Evolutionary conservation across 345 rosid species (phyloP), one percentile per base, ranked within the genome.

Genomic region (Eucalyptus pauciflora): DNA sequence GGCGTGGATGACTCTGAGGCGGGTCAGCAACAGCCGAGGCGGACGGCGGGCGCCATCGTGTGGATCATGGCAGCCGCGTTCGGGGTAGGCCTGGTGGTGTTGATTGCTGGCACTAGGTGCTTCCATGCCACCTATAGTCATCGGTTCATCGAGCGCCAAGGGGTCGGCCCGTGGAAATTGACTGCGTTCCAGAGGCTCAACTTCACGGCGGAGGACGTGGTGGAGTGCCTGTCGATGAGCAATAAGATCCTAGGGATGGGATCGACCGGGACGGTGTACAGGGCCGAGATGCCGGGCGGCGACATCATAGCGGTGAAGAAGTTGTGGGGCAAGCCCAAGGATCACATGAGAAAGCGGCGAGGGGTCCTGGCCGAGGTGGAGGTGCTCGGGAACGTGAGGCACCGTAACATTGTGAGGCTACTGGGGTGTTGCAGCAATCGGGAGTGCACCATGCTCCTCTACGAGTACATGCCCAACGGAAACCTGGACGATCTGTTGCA

Each of bases 401-500:
- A 97, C 85, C 92, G 99, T 31, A 98, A 98, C 89, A 98, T 98
- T 58, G 99, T 98, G 86, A 94, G 99, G 49, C 91, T 98, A 88
- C 89, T 98, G 31, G 99, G 99, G 50, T 95, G 99, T 31, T 96
- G 99, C 92, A 94, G 96, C 91, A 98, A 98, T 93, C 93, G 95
- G 86, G 99, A 98, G 48, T 94, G 96, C 48, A 98, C 99, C 58
- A 96, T 98, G 99, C 93, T 98, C 90, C 89, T 98, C 5, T 98
- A 97, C 90, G 99, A 98, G 87, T 98, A 96, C 93, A 97, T 98
- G 99, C 99, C 99, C 1, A 96, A 96, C 3, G 99, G 99, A 13
- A 98, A 96, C 79, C 51, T 98, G 7, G 99, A 97, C 69, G 97
- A 98, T 87, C 69, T 97, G 43, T 76, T 98, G 93, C 99, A 98